phyloP scores from a whole-genome alignment of 352 stramenopile species.

The Phytophthora cryptogea region DNA sequence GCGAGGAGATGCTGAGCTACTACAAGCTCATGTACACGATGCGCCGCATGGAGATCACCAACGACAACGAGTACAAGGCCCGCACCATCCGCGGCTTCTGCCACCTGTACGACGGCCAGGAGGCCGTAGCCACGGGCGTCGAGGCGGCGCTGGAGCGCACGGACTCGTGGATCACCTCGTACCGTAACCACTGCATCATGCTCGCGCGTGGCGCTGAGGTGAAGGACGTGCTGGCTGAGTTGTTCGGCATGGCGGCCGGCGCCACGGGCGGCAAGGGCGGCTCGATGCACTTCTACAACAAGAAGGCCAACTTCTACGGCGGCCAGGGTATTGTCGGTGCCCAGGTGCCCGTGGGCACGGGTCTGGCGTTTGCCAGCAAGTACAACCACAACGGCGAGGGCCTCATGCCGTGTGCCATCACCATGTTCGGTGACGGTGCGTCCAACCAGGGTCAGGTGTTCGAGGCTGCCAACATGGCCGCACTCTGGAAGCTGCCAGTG shows the following conservation, averaged over 20 bases:
- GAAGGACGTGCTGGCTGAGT: conserved; percentile 93
- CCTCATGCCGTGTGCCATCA: conserved; percentile 93
- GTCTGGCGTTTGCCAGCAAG: conserved; percentile 98
- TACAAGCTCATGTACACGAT: conserved; percentile 99
- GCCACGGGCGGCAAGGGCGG: conserved; percentile 96
- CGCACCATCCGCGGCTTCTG: conserved; percentile 99
- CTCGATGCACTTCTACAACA: conserved; percentile 99
- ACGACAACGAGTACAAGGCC: conserved; percentile 99
- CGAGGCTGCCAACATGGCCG: conserved; percentile 97
- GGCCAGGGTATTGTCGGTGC: conserved; percentile 98
- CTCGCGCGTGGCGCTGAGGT: conserved; percentile 94
- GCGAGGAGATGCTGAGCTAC: conserved; percentile 96
- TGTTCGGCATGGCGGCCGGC: conserved; percentile 95
- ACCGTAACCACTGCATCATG: conserved; percentile 99
- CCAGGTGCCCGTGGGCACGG: conserved; percentile 97
- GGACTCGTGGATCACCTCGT: conserved; percentile 99
- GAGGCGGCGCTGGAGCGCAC: conserved; percentile 93
- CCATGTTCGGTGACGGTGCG: conserved; percentile 98
- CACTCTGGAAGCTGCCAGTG: conserved; percentile 98
- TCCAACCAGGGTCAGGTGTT: conserved; percentile 99
- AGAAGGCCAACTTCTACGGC: conserved; percentile 98
- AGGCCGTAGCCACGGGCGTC: conserved; percentile 98
- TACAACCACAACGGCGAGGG: conserved; percentile 95
- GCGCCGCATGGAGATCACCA: conserved; percentile 99
- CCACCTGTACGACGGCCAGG: conserved; percentile 99